phyloP scores from a whole-genome alignment of 148 eudicot species.

The Chenopodium album region DNA sequence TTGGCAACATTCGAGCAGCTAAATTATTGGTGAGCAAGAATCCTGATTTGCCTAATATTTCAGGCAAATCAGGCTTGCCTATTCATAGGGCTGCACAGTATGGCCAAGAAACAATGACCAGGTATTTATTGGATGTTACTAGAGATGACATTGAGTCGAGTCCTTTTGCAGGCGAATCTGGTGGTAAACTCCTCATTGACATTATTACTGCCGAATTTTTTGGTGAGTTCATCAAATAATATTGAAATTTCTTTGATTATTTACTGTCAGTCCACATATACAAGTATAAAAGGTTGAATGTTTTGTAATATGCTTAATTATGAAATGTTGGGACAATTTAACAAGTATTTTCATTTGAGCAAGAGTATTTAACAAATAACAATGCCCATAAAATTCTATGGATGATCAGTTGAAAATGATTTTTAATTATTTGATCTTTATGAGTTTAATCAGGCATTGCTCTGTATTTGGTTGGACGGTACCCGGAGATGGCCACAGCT shows the following conservation, averaged over 20 bases:
- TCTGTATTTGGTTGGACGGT: slow-evolving; percentile 8
- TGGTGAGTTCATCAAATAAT: slow-evolving; percentile 15
- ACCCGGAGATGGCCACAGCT: slow-evolving; percentile 32
- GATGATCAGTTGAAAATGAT: neutral
- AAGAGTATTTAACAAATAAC: too few relatives aligned
- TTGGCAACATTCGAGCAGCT: slow-evolving; percentile 27
- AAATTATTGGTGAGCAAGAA: slow-evolving; percentile 29
- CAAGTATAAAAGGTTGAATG: neutral
- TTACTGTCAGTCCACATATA: too few relatives aligned
- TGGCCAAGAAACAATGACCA: slow-evolving; percentile 19
- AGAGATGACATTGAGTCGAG: slow-evolving; percentile 25
- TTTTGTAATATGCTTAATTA: too few relatives aligned
- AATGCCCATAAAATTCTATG: neutral
- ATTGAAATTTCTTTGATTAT: too few relatives aligned
- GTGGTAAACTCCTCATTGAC: slow-evolving; percentile 30
- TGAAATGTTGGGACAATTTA: too few relatives aligned
- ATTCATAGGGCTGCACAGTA: slow-evolving; percentile 31
- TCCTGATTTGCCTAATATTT: slow-evolving; percentile 30
- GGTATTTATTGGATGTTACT: slow-evolving; percentile 19
- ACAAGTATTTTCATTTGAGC: too few relatives aligned
- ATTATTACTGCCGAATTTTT: slow-evolving; percentile 27
- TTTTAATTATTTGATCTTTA: neutral
- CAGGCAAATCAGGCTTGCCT: slow-evolving; percentile 25
- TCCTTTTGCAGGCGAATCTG: slow-evolving; percentile 27
- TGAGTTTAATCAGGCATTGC: slow-evolving; percentile 25